Evolutionary conservation across 1,284 basidiomycete genomes (phyloP), one percentile per base, ranked within the genome.

Genomic region (Boletus sp.): DNA sequence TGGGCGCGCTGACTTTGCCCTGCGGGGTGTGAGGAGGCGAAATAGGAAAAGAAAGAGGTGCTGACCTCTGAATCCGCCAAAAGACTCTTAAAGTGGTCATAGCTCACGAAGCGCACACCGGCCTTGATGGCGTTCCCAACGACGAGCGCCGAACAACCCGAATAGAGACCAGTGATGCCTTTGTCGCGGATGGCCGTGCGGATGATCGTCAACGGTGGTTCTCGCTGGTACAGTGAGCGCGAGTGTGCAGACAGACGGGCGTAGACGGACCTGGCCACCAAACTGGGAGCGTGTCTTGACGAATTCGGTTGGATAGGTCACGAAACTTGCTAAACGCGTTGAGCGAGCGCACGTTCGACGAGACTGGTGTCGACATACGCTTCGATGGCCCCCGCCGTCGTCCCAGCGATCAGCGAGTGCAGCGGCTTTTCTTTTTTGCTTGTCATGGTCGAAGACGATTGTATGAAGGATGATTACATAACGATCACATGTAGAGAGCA

Each of bases 371-470:
- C 2, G 11, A 76, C 84, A 73, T 72, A 91, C 88, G 89, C 94
- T 79, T 98, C 96, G 51, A 98, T 81, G 3, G 91, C 95, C 20
- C 97, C 96, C 20, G 96, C 96, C 0, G 90, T 91, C n/a, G 94
- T 85, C 29, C 97, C 96, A 1, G 96, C 96, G 57, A 94, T 76
- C 60, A 96, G 74, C 16, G 91, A 91, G 66, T 92, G 89, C 15
- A 89, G 44, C 0, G 92, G 89, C 63, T 91, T 91, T 72, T 94
- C 91, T 65, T 83, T 89, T 67, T 83, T 81, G 50, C 78, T 80
- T 51, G 62, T 54, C 65, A 64, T 67, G 42, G 31, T 41, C 42
- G 49, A 57, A 44, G 27, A 27, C 1, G 45, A n/a, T 44, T 46
- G 12, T 13, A 11, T 20, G 41, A 18, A 6, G 15, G 15, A 18